Evolutionary conservation across 441 rosid species (phyloP).

Genomic region (Pelargonium myrrhifolium): DNA sequence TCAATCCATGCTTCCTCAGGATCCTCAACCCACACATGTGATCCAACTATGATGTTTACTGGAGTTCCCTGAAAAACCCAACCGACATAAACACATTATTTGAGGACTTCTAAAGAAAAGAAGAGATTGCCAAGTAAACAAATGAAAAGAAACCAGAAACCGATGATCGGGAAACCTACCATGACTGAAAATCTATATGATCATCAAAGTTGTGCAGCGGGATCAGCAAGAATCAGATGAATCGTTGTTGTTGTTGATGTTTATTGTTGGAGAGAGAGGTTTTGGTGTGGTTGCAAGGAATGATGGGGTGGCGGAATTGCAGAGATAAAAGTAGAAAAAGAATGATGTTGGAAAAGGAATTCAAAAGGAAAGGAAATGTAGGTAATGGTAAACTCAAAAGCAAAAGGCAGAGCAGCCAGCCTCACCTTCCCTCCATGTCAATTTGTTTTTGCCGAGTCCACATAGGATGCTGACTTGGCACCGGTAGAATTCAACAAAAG

Average conservation of each 20-base stretch:
- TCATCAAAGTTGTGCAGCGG: conserved; percentile 8
- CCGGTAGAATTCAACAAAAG: too few species aligned
- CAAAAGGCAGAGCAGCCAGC: conserved; percentile 13
- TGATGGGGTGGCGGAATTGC: conserved; percentile 12
- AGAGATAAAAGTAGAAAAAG: conserved; percentile 17
- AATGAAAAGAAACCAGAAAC: neutral
- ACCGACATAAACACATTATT: neutral
- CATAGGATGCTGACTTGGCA: conserved; percentile 17
- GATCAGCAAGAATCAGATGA: neutral
- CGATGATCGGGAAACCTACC: conserved; percentile 17
- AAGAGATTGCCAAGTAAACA: conserved; percentile 2
- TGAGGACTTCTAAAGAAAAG: neutral
- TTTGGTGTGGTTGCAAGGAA: neutral
- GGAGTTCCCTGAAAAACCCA: conserved; percentile 35
- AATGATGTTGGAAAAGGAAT: conserved; percentile 18
- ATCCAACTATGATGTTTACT: conserved; percentile 57
- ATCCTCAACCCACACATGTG: conserved; percentile 71
- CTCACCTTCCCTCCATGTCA: conserved; percentile 14
- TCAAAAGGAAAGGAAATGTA: conserved; percentile 20
- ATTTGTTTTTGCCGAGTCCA: conserved; percentile 8
- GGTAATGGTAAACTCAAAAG: conserved; percentile 20
- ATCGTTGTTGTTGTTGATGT: too few species aligned
- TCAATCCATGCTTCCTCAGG: conserved; percentile 56
- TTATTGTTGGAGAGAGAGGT: too few species aligned
- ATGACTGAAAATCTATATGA: conserved; percentile 18